Conservation (phyloP, 1,284 basidiomycete species). For the Cronartium ribicola region DNA sequence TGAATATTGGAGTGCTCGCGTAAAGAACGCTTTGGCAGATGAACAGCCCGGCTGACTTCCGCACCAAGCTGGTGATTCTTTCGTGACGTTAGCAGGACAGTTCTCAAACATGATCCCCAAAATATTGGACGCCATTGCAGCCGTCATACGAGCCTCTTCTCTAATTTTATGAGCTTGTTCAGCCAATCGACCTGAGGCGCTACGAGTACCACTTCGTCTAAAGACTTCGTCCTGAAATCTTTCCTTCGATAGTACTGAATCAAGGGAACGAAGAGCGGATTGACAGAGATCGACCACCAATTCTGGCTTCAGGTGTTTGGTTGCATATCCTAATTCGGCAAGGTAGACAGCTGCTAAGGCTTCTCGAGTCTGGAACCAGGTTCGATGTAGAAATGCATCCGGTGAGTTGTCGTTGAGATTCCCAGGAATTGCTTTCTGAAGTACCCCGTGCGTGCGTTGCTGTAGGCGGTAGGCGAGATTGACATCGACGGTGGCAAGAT, state of each 20-base stretch:
- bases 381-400: constrained; percentile 16
- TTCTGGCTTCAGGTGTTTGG: constrained; percentile 1
- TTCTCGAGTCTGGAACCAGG: constrained; percentile 32
- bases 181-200: constrained; percentile 17
- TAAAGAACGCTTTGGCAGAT: not conserved
- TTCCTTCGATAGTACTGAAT: constrained; percentile 10
- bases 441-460: constrained; percentile 4
- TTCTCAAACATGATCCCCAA: constrained; percentile 18
- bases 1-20: not conserved
- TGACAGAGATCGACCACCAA: constrained; percentile 8
- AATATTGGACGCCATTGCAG: constrained; percentile 17
- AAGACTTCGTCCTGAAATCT: constrained; percentile 6
- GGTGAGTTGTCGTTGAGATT: not conserved
- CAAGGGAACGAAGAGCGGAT: not conserved
- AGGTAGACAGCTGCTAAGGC: constrained; percentile 34
- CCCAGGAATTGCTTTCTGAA: not conserved
- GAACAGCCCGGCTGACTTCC: not conserved
- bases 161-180: constrained; percentile 5
- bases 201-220: not conserved
- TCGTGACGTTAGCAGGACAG: not conserved
- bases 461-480: constrained; percentile 20
- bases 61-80: not conserved
- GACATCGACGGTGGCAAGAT: constrained; percentile 24
- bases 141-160: constrained; percentile 18
- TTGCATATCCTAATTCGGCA: constrained; percentile 21